Conservation (phyloP, 2,329 filamentous ascomycete genomes). For the Apiospora rasikravindrae region DNA sequence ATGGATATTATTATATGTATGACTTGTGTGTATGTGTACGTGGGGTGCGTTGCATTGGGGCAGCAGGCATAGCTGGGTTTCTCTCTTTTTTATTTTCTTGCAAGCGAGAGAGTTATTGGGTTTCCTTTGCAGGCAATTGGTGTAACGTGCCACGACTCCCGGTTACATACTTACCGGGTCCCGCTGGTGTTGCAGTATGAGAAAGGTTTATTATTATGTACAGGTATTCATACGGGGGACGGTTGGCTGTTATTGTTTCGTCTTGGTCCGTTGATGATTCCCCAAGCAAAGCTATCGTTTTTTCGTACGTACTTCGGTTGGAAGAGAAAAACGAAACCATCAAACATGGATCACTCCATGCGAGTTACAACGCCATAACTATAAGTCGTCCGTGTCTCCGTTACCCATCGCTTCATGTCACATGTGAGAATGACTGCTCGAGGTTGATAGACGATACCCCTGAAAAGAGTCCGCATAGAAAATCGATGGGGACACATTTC, state of each 20-base stretch:
- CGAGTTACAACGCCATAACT: not conserved
- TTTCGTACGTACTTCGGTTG: not conserved
- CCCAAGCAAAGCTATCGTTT: not conserved
- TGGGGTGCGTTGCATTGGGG: not conserved
- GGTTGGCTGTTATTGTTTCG: not conserved
- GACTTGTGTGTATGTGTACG: conserved; percentile 1
- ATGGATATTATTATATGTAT: not conserved
- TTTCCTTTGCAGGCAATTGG: not conserved
- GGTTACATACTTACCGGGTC: not conserved
- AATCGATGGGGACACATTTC: not conserved
- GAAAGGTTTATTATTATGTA: too few relatives aligned
- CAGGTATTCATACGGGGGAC: too few relatives aligned
- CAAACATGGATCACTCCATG: not conserved
- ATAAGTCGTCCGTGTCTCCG: not conserved
- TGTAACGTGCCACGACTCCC: conserved; percentile 2
- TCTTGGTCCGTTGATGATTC: conserved; percentile 8
- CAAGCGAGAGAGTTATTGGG: not conserved
- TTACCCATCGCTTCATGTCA: not conserved
- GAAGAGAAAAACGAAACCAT: not conserved
- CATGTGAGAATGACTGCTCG: not conserved
- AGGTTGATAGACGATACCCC: not conserved
- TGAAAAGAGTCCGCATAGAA: not conserved
- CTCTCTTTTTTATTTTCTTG: not conserved
- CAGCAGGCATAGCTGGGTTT: not conserved
- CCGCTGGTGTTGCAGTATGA: not conserved